Evolutionary conservation across 1,284 basidiomycete genomes (phyloP), one percentile per base, ranked within the genome.

Genomic region (Cutaneotrichosporon cavernicola): DNA sequence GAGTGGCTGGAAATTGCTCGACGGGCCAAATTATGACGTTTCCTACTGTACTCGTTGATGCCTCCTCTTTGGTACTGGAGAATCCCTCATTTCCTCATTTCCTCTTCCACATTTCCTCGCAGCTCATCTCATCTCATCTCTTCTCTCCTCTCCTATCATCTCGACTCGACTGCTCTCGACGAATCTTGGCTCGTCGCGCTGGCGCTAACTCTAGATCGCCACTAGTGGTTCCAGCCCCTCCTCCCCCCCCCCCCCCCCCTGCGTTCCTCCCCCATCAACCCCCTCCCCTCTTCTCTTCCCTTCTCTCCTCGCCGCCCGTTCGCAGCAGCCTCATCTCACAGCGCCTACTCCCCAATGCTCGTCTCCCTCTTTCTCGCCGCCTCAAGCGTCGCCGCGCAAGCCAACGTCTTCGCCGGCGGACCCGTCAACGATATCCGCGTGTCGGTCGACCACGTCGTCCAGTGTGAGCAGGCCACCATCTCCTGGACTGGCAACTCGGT

Each of bases 361-460:
- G 11, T 40, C 58, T 22, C 49, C 22, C 18, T 21, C n/a, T 34
- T 51, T 47, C 47, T 59, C 49, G 47, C 58, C 14, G 58, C 16
- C 32, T 36, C 36, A 2, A 18, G 5, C 58, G 50, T 43, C 26
- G 49, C 47, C 38, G 34, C 26, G 9, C 31, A 53, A 14, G n/a
- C 36, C 14, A 31, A 52, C 49, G 16, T 60, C 58, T 31, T 38
- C 21, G 58, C 58, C 18, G 58, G 58, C 26, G 58, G n/a, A 16
- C 58, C 65, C 74, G 72, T 74, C 49, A 73, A 71, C 66, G 72
- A 75, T 60, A 76, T 80, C 51, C 70, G 66, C 13, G 73, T 80
- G 38, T 40, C 52, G 5, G 71, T 72, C 4, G 63, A 67, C 51
- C 70, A 73, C 55, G 73, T 80, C 47, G 67, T 68, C 5, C 76